Percentiles rank a stretch among this genome's conserved stretches.
phyloP scores from a whole-genome alignment of 352 stramenopile genomes.

The Phytophthora agathidicida region DNA sequence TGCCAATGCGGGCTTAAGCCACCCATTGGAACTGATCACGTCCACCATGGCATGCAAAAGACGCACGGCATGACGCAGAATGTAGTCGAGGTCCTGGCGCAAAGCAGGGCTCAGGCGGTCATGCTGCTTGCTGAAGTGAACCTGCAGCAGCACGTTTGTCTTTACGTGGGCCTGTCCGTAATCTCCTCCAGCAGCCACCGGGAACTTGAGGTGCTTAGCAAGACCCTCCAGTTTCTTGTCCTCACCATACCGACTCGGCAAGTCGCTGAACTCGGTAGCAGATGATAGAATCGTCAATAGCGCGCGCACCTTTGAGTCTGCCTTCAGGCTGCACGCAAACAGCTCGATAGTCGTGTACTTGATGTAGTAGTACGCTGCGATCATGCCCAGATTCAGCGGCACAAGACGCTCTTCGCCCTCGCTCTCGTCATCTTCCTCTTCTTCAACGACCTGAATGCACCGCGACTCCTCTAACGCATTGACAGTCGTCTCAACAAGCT shows the following conservation, averaged over 20 bases:
- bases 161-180: slow-evolving; percentile 96
- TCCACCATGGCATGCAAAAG: slow-evolving; percentile 99
- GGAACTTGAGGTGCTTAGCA: slow-evolving; percentile 94
- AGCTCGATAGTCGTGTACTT: slow-evolving; percentile 99
- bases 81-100: slow-evolving; percentile 89
- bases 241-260: slow-evolving; percentile 95
- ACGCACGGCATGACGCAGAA: slow-evolving; percentile 92
- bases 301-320: slow-evolving; percentile 96
- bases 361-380: slow-evolving; percentile 99
- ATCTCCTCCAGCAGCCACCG: slow-evolving; percentile 83
- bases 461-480: slow-evolving; percentile 96
- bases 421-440: slow-evolving; percentile 82
- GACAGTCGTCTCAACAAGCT: slow-evolving; percentile 98
- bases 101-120: slow-evolving; percentile 92
- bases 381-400: slow-evolving; percentile 99
- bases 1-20: slow-evolving; percentile 97
- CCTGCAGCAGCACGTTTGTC: slow-evolving; percentile 96
- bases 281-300: slow-evolving; percentile 97
- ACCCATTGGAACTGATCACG: slow-evolving; percentile 99
- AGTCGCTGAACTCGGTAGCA: slow-evolving; percentile 95
- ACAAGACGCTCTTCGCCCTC: slow-evolving; percentile 90
- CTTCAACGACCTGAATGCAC: slow-evolving; percentile 96
- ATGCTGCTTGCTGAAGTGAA: slow-evolving; percentile 96
- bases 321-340: slow-evolving; percentile 97
- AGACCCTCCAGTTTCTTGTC: slow-evolving; percentile 94